Evolutionary conservation across 495 filamentous ascomycete genomes (phyloP), one percentile per base, ranked within the genome.

Genomic region (Aspergillus baeticus): DNA sequence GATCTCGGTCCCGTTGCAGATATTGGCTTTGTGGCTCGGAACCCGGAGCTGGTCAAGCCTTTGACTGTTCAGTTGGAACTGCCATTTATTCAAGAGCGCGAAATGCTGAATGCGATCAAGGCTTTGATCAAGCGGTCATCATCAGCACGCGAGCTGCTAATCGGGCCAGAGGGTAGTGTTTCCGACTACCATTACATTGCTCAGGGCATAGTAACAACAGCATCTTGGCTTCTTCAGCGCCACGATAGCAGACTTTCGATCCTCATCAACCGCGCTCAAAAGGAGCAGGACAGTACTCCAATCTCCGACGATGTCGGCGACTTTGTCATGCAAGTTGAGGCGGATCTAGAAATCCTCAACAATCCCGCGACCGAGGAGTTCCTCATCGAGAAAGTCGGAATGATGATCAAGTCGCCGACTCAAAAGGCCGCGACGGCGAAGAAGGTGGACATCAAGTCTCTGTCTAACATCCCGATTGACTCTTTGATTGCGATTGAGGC

Each of bases 401-500:
- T 41, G 6, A 35, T 49, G 46, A 49, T 36, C 31, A 49, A 35
- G 17, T 31, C 31, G 15, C 31, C 26, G 26, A 17, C 23, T 8
- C 2, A 18, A 10, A 39, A 17, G 13, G 20, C 6, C 13, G 5
- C 20, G 13, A 8, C 20, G 13, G 5, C 20, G 3, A 29, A 5
- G 5, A 29, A 39, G n/a, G 7, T 15, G 11, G 35, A 39, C 10
- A 6, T 51, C 6, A 39, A 50, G n/a, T 18, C 34, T 1, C 1
- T 51, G 17, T 34, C 31, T 5, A 36, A 49, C 20, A 49, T 49
- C 7, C 15, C 31, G 10, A 36, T 49, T n/a, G 46, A 49, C 31
- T 49, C 46, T n/a, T 33, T 49, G 1, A 49, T 49, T 14, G 46
- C 46, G 33, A 49, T 49, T 18, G 46, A 49, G 31, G 46, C 42